phyloP scores from a whole-genome alignment of 78 protist species.

The Planoprotostelium fungivorum region DNA sequence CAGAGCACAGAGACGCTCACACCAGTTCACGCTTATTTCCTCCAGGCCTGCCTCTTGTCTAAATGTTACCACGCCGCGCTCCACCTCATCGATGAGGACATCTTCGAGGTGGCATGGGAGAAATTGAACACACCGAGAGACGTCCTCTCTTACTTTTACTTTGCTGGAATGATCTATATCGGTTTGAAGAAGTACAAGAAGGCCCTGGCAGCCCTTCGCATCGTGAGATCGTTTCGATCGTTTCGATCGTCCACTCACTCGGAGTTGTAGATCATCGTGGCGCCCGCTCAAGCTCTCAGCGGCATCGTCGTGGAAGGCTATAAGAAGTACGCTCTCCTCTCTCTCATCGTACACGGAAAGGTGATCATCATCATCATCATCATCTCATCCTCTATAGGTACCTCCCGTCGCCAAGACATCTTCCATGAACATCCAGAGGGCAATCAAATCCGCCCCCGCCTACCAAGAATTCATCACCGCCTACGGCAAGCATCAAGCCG shows the following conservation, averaged over 20 bases:
- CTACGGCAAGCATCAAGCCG: background rate
- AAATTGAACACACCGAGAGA: conserved; percentile 39
- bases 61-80: conserved; percentile 41
- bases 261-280: conserved; percentile 32
- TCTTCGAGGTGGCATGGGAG: conserved; percentile 19
- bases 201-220: conserved; percentile 49
- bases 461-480: conserved; percentile 42
- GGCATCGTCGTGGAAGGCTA: conserved; percentile 76
- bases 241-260: background rate
- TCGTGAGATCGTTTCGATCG: conserved; percentile 4
- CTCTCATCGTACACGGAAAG: conserved; percentile 51
- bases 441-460: conserved; percentile 31
- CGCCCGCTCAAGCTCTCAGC: conserved; percentile 66
- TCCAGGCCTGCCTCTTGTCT: conserved; percentile 37
- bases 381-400: background rate
- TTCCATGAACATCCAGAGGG: conserved; percentile 42
- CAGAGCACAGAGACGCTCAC: conserved; percentile 17
- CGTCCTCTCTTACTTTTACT: conserved; percentile 69
- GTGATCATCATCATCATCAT: background rate
- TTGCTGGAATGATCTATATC: conserved; percentile 74
- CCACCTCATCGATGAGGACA: conserved; percentile 12
- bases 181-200: conserved; percentile 65
- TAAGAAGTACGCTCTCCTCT: conserved; percentile 60
- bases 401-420: conserved; percentile 46
- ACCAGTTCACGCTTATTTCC: conserved; percentile 40